These are phyloP conservation scores for Mycena maculata DNA, from an alignment of 768 basidiomycete genomes.

Conservation along the genomic window DNA sequence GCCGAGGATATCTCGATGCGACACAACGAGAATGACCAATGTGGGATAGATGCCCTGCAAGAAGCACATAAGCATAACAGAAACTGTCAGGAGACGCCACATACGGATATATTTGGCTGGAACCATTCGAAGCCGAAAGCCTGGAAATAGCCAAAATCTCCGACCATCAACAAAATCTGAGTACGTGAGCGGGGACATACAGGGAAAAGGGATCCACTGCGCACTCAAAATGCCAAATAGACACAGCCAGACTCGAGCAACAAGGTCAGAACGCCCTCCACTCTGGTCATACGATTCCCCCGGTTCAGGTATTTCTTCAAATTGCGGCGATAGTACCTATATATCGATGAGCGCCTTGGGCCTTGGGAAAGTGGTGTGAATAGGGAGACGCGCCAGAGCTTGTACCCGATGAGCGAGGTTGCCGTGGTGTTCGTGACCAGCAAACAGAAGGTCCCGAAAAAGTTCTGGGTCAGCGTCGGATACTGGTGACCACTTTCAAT, in stretches of 20 bases:
- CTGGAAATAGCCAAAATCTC: neutral
- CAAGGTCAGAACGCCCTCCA: slow-evolving; percentile 21
- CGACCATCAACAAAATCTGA: neutral
- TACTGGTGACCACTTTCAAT: slow-evolving; percentile 17
- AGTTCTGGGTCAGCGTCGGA: neutral
- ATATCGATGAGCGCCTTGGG: neutral
- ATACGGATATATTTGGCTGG: slow-evolving; percentile 10
- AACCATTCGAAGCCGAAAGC: neutral
- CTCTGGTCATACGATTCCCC: neutral
- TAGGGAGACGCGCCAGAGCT: neutral
- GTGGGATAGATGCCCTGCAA: slow-evolving; percentile 17
- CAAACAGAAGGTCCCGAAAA: slow-evolving; percentile 1
- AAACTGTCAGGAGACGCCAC: neutral
- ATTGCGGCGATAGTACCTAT: slow-evolving; percentile 3
- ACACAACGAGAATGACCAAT: slow-evolving; percentile 11
- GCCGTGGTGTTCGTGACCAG: slow-evolving; percentile 3
- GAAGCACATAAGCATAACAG: neutral
- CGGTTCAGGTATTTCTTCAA: slow-evolving; percentile 4
- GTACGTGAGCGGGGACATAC: no score
- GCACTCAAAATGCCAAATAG: slow-evolving; percentile 32
- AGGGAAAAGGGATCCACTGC: neutral
- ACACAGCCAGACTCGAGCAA: slow-evolving; percentile 29
- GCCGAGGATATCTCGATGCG: neutral
- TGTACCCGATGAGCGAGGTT: neutral
- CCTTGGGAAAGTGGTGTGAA: neutral